Conservation (phyloP, 345 rosid species). For the Iberis pinnata region DNA sequence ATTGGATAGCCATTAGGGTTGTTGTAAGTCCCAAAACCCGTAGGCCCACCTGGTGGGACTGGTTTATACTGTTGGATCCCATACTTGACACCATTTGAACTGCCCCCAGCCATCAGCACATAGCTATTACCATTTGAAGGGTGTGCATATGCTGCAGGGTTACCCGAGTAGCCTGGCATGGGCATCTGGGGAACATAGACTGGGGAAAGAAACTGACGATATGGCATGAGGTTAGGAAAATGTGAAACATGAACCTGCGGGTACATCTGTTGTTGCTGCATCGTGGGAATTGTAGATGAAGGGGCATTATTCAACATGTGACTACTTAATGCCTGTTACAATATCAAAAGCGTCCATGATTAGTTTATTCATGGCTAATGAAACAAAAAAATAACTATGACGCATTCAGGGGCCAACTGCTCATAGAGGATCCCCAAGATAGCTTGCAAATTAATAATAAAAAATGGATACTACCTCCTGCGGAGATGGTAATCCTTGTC, state of each 20-base stretch:
- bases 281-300: slow-evolving; percentile 55
- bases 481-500: slow-evolving; percentile 53
- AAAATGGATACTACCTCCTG: slow-evolving; percentile 49
- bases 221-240: slow-evolving; percentile 71
- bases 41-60: slow-evolving; percentile 52
- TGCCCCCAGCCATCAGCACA: slow-evolving; percentile 81
- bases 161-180: slow-evolving; percentile 78
- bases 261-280: slow-evolving; percentile 85
- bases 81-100: slow-evolving; percentile 74
- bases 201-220: slow-evolving; percentile 75
- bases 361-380: not conserved
- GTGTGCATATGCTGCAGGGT: slow-evolving; percentile 65
- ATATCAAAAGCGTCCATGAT: not conserved
- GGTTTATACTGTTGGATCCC: slow-evolving; percentile 85
- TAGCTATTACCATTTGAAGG: slow-evolving; percentile 79
- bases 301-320: slow-evolving; percentile 42
- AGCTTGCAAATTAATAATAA: not conserved
- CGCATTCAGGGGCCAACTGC: not conserved
- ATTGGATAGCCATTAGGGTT: slow-evolving; percentile 47
- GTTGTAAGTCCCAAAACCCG: slow-evolving; percentile 19
- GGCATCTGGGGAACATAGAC: slow-evolving; percentile 84
- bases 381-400: not conserved
- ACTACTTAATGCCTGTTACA: slow-evolving; percentile 40
- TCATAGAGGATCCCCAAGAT: not conserved
- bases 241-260: slow-evolving; percentile 88